A percentile compares a stretch with the other conserved stretches of the same genome.
Conservation (phyloP, 805 yeast species). For the Lipomyces japonicus region DNA sequence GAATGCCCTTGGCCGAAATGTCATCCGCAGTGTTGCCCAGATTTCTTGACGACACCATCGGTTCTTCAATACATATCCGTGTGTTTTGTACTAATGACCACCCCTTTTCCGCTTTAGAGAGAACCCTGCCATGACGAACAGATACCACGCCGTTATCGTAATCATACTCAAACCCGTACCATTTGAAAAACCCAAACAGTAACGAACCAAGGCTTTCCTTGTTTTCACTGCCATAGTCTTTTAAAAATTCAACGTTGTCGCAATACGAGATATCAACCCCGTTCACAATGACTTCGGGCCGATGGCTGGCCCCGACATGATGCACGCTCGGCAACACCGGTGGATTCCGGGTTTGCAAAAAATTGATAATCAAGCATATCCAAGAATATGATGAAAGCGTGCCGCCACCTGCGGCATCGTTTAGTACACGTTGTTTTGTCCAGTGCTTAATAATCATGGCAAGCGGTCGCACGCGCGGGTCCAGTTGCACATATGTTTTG, state of each 20-base stretch:
- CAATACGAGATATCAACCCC: conserved; percentile 29
- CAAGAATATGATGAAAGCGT: conserved; percentile 33
- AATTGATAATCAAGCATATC: conserved; percentile 32
- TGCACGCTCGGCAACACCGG: conserved; percentile 31
- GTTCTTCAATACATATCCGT: conserved; percentile 33
- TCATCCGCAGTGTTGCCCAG: conserved; percentile 34
- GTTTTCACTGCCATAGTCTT: conserved; percentile 25
- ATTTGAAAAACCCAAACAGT: conserved; percentile 29
- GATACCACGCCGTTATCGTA: conserved; percentile 28
- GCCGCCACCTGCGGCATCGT: conserved; percentile 34
- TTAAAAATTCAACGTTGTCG: conserved; percentile 23
- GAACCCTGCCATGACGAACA: conserved; percentile 29
- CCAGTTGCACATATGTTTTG: conserved; percentile 30
- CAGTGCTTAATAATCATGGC: conserved; percentile 32
- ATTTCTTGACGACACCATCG: conserved; percentile 28
- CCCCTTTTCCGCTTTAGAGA: conserved; percentile 29
- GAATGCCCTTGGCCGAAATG: conserved; percentile 30
- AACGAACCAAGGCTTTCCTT: conserved; percentile 28
- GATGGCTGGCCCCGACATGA: conserved; percentile 16
- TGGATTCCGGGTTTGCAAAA: conserved; percentile 28
- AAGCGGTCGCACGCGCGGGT: conserved; percentile 30
- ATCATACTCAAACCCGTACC: conserved; percentile 30
- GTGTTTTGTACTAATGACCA: conserved; percentile 32
- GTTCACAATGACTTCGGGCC: conserved; percentile 12
- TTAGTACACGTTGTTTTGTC: conserved; percentile 31